Percentiles rank a stretch among this genome's conserved stretches.
Conservation (phyloP, 345 rosid species). For the Rhizophora apiculata region DNA sequence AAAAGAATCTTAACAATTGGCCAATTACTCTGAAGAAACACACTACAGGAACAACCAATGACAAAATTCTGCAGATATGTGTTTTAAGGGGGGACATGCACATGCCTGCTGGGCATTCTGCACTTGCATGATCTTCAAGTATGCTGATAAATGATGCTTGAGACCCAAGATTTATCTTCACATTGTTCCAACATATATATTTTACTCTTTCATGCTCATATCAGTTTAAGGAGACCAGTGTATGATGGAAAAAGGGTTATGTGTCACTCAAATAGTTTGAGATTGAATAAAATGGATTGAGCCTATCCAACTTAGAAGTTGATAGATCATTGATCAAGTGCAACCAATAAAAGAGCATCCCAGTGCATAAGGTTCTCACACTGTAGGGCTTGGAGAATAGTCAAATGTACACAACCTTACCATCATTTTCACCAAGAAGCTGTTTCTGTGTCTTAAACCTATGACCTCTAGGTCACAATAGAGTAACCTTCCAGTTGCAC, state of each 20-base stretch:
- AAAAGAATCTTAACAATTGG: neutral
- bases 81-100: neutral
- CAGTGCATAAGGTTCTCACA: too few relatives aligned
- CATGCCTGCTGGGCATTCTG: neutral
- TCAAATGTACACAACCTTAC: too few relatives aligned
- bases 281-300: too few relatives aligned
- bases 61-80: neutral
- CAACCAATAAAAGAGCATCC: too few relatives aligned
- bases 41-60: neutral
- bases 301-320: too few relatives aligned
- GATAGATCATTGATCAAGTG: too few relatives aligned
- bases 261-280: too few relatives aligned
- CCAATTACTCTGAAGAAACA: neutral
- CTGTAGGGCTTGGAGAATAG: too few relatives aligned
- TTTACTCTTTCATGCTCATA: neutral
- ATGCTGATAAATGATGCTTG: neutral
- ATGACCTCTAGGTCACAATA: too few relatives aligned
- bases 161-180: neutral
- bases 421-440: too few relatives aligned
- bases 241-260: neutral
- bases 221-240: neutral
- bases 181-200: neutral
- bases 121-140: neutral
- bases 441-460: too few relatives aligned
- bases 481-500: too few relatives aligned